Base-by-base conservation (phyloP, 2,329 filamentous ascomycete species). In the Orbilia brochopaga region DNA sequence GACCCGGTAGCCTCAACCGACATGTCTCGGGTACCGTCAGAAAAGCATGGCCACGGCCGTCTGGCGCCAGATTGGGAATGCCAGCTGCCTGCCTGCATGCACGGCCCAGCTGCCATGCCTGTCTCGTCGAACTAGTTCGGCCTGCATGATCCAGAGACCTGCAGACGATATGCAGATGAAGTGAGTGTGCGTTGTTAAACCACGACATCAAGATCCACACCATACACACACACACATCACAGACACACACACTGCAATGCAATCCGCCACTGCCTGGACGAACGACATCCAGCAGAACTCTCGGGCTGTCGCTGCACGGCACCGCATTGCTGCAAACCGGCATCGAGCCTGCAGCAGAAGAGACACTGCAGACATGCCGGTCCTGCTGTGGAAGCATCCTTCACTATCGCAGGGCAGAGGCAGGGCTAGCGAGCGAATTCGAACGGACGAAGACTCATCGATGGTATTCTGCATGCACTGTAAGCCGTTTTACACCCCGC, bases 161-260 rank as follows among this genome's bases (percentile, higher is more conserved):
- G 42, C 64, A 42, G 35, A 21, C 53, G 27, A 32, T 32, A 44
- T 61, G 32, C 57, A 51, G 23, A 37, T 44, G 13, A 13, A 37
- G 27, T 58, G 40, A 60, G 67, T 65, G 64, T 72, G 67, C 67
- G 67, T 72, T 72, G 67, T 72, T 65, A 65, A 72, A 63, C 48
- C 67, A 72, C 60, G 60, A 64, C 67, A 65, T 55, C 67, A 72
- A 65, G 60, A 65, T 65, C 59, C 65, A 70, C 58, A n/a, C 6
- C 24, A 23, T 15, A 17, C 35, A 32, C 27, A 32, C 27, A n/a
- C 27, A 32, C 27, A 32, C n/a, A n/a, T n/a, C n/a, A n/a, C 24
- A 23, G 11, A 17, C 35, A 32, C 27, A 32, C 27, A n/a, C 27
- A 32, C 27, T n/a, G n/a, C n/a, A n/a, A n/a, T n/a, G n/a, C n/a